phyloP scores from a whole-genome alignment of 2,329 filamentous ascomycete genomes.

The Trichophyton rubrum region DNA sequence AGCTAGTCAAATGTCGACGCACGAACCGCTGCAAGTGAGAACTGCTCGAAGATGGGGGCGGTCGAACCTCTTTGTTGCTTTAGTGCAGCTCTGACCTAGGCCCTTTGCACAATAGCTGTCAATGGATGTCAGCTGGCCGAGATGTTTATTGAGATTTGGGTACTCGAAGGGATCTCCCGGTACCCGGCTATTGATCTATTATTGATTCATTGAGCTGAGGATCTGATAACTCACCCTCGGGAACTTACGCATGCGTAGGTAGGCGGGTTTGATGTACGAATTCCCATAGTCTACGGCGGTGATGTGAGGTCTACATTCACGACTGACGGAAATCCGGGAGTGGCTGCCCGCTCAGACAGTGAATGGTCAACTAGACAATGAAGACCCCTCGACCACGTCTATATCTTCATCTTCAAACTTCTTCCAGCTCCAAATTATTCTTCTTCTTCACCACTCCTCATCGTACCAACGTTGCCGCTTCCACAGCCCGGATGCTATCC shows the following conservation, averaged over 20 bases:
- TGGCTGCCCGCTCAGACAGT: not conserved
- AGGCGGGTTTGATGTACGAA: not conserved
- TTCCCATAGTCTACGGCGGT: not conserved
- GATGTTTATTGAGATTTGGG: not conserved
- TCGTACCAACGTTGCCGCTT: not conserved
- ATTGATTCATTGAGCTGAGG: not conserved
- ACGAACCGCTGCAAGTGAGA: too few relatives aligned
- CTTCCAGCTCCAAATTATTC: not conserved
- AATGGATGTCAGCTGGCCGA: not conserved
- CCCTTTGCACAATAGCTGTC: not conserved
- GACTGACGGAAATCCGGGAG: not conserved
- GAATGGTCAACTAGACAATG: not conserved
- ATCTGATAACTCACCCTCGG: not conserved
- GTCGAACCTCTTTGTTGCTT: not conserved
- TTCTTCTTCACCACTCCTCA: not conserved
- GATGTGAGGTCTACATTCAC: slow-evolving; percentile 1
- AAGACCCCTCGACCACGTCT: not conserved
- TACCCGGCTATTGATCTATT: not conserved
- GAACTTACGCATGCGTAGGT: not conserved
- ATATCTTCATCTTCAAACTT: not conserved
- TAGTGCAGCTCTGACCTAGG: not conserved
- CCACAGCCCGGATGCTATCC: not conserved
- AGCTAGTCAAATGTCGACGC: too few relatives aligned
- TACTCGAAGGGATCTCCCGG: not conserved
- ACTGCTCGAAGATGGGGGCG: too few relatives aligned